Evolutionary conservation across 768 basidiomycete genomes (phyloP), one percentile per base, ranked within the genome.

Genomic region (Leccinellum albellum): DNA sequence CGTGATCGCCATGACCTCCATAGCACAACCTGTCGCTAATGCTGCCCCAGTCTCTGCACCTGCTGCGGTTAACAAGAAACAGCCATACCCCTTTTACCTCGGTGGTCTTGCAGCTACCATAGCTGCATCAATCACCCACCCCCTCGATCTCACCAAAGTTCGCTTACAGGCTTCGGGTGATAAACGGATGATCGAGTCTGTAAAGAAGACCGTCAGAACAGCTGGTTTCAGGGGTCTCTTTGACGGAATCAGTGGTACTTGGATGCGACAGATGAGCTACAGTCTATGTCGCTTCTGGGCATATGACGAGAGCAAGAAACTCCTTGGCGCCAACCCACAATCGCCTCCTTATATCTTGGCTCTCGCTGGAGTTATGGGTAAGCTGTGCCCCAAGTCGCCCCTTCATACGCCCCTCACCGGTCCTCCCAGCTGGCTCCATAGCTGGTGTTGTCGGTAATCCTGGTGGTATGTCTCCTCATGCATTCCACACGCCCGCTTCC

Each of bases 241-340:
- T 66, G 93, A 94, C 67, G 93, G 93, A 17, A 91, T 94, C 57
- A 78, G 87, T 3, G 93, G 92, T 29, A 96, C 93, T 26, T 88
- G 91, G 84, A 74, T 96, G 73, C 83, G 93, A 28, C 93, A 96
- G 74, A 92, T 94, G 91, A 89, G 86, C 32, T 95, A 95, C 74
- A 92, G 89, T 44, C 77, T 94, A 70, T 92, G 90, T 70, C 80
- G 92, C n/a, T 95, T 94, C 77, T 94, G 91, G 84, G 91, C 89
- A 15, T 93, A 94, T 70, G 92, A 94, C 60, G 88, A 91, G 75
- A 90, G 87, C 70, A 95, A 94, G 79, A 91, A 88, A 76, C 61
- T 87, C 7, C 64, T 94, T 0, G 89, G 89, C 21, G 88, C 88
- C 14, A 78, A 75, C 73, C 64, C 72, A 65, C 79, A 88, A 61